Evolutionary conservation across 2,329 filamentous ascomycete genomes (phyloP).

Genomic region (Emergomyces orientalis): DNA sequence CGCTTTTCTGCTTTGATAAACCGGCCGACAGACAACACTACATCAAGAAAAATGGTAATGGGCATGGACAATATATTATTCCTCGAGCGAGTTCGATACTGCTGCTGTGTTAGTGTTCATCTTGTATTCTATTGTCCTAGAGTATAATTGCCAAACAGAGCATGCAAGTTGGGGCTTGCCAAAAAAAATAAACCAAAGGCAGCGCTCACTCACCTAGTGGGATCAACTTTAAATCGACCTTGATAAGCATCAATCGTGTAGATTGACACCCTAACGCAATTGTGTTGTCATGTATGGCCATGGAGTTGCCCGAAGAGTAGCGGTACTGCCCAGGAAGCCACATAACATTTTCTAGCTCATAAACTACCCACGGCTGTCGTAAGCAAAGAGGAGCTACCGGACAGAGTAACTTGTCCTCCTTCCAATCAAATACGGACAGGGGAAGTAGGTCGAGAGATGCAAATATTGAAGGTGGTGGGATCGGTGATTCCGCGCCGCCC

Average conservation of each 20-base stretch:
- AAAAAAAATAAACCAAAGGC: not conserved
- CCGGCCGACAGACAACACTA: not conserved
- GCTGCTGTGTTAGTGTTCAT: not conserved
- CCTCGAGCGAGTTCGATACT: not conserved
- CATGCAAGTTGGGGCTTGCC: not conserved
- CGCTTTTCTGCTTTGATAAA: not conserved
- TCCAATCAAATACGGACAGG: conserved; percentile 1
- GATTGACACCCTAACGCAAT: not conserved
- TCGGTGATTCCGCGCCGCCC: not conserved
- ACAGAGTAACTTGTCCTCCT: not conserved
- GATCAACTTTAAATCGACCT: not conserved
- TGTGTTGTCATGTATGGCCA: not conserved
- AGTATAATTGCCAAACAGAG: not conserved
- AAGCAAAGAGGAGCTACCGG: not conserved
- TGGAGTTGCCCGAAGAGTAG: too few species aligned
- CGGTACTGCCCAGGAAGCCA: not conserved
- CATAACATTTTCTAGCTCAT: not conserved
- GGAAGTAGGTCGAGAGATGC: not conserved
- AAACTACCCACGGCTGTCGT: not conserved
- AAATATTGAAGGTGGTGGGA: not conserved
- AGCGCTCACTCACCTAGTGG: not conserved
- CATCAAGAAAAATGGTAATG: not conserved
- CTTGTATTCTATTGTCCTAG: not conserved
- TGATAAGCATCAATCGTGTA: not conserved
- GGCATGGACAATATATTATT: not conserved